A percentile compares a stretch with the other conserved stretches of the same genome.
Conservation (phyloP, 148 eudicot species). For the Tetragonia tetragonoides region DNA sequence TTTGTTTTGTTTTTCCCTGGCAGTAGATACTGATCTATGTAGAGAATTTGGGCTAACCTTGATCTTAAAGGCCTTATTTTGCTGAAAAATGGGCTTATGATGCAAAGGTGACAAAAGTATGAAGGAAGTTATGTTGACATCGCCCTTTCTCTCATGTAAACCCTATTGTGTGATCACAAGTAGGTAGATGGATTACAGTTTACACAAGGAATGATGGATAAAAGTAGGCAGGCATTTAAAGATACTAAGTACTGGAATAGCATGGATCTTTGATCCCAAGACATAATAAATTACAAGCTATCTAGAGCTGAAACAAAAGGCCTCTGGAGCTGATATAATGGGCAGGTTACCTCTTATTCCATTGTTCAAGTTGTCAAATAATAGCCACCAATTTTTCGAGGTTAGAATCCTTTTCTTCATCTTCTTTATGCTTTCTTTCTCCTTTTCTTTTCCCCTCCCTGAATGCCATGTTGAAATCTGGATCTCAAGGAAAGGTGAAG, state of each 20-base stretch:
- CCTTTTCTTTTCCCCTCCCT: no score
- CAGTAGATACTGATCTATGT: neutral
- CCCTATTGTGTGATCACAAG: neutral
- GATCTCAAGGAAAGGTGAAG: neutral
- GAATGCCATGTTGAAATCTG: neutral
- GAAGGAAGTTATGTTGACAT: neutral
- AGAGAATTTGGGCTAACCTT: neutral
- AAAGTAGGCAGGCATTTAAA: neutral
- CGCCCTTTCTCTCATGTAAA: neutral
- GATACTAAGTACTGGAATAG: neutral
- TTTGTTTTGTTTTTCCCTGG: neutral
- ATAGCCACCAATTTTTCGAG: neutral
- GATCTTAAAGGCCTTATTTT: neutral
- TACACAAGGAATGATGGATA: neutral
- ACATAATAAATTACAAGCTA: neutral
- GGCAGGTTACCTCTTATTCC: neutral
- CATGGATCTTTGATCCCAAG: neutral
- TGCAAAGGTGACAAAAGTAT: neutral
- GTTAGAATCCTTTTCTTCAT: neutral
- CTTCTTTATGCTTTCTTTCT: neutral
- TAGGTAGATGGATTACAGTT: neutral
- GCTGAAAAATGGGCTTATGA: neutral
- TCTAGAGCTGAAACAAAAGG: neutral
- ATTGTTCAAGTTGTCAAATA: neutral
- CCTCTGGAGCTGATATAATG: neutral